Evolutionary conservation across 1,284 basidiomycete species (phyloP), one percentile per base, ranked within the genome.

Genomic region (Ganoderma multipileum): DNA sequence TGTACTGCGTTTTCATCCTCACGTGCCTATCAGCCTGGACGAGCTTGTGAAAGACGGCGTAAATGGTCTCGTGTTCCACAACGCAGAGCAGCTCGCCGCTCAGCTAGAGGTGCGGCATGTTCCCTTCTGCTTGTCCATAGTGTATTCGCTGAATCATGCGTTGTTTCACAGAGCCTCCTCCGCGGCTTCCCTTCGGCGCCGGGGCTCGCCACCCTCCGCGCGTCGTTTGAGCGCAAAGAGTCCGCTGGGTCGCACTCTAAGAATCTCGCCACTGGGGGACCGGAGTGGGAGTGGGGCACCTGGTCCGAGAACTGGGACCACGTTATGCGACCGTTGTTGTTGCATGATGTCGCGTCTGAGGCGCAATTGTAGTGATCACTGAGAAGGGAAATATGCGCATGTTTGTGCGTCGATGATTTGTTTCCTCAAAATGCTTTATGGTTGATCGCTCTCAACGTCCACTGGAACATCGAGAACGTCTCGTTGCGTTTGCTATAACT

Each of bases 271-370:
- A 52, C 57, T 54, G 63, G 12, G 68, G 30, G 76, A 77, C 26
- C 28, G 20, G 77, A 73, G 30, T 87, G 85, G 85, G 82, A 85
- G 67, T 94, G 93, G 94, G 81, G 84, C 30, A 89, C 87, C 0
- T 97, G 95, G 95, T 87, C 91, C 65, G 89, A 95, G 66, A 95
- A 96, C 74, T 97, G 95, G 95, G 85, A 88, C 71, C 82, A 81
- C 55, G 83, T 88, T 26, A 84, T 96, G 70, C 84, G 84, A 74
- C 92, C 91, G 26, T 77, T 94, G 61, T 80, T 94, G 61, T 73
- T 89, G 68, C 81, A 76, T 41, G 86, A 89, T 70, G 83, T 84
- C 39, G 81, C 79, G 44, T 50, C 60, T 41, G 71, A 76, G 54
- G 68, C 75, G 36, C 36, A 60, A 28, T 26, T 50, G 47, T 26